A percentile compares a stretch with the other conserved stretches of the same genome.
phyloP scores from a whole-genome alignment of 2,329 filamentous ascomycete species.

The Colletotrichum orchidophilum region DNA sequence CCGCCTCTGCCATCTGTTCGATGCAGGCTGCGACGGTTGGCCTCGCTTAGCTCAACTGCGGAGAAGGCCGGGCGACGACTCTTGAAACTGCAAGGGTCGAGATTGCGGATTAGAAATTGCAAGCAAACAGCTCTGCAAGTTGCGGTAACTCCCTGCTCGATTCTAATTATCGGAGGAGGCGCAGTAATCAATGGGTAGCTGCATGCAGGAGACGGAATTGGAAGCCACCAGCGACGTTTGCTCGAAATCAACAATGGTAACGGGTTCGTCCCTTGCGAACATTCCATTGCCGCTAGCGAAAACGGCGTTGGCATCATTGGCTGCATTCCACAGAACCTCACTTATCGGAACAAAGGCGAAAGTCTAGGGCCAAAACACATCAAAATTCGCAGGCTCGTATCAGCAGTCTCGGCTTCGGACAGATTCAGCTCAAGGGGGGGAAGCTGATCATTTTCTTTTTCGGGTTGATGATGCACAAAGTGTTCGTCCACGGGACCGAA shows the following conservation, averaged over 20 bases:
- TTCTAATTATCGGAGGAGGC: not conserved
- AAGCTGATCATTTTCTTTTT: constrained; percentile 9
- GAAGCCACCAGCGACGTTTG: not conserved
- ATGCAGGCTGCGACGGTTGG: not conserved
- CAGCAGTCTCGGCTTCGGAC: not conserved
- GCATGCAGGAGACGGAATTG: not conserved
- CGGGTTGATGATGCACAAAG: not conserved
- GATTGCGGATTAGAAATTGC: not conserved
- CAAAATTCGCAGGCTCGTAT: not conserved
- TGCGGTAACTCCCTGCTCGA: not conserved
- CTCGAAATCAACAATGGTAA: not conserved
- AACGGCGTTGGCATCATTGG: constrained; percentile 9
- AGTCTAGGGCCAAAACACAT: not conserved
- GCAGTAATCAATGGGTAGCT: not conserved
- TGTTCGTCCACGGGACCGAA: not conserved
- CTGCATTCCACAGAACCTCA: not conserved
- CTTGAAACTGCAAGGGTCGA: not conserved
- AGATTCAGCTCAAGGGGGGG: not conserved
- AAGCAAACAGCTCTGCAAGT: not conserved
- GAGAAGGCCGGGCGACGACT: not conserved
- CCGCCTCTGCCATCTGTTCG: not conserved
- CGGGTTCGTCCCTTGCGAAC: not conserved
- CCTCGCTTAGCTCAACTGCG: not conserved
- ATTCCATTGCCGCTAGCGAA: not conserved
- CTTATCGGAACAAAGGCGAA: not conserved